Evolutionary conservation across 768 basidiomycete genomes (phyloP), one percentile per base, ranked within the genome.

Genomic region (Agaricus subrufescens): DNA sequence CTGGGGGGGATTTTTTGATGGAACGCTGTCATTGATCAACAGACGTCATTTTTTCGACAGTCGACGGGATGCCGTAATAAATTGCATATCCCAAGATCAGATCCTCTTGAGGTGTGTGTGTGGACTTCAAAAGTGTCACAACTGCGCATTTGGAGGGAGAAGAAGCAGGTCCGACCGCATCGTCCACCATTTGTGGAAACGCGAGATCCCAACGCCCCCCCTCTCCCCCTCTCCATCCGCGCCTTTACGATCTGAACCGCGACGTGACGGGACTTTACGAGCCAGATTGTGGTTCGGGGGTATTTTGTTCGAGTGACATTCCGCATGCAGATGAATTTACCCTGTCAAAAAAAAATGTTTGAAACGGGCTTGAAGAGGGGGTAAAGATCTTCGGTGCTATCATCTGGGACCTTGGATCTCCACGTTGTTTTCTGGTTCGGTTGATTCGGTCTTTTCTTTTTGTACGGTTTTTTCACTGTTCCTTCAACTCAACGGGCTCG

Each of bases 1-100:
- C 45, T 47, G 46, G n/a, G 30, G 30, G 19, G 19, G 19, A 19
- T 19, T 50, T 50, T 38, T 29, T 49, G 54, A 54, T 47, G 46
- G 46, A 19, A 34, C 12, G 15, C 42, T 29, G 48, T 55, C 26
- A 34, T 11, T 34, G 34, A 34, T 34, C 34, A 34, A 34, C 34
- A 34, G 34, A 34, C 34, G 34, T 34, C 34, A 34, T 34, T 34
- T 8, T 19, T 7, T 34, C 34, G 48, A 44, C 46, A 49, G 47
- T 30, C 19, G 54, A 49, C 54, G 40, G 29, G 48, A 27, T 56
- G 54, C 30, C 54, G 54, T 56, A 56, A 56, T 56, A 56, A 50
- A 47, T 49, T 56, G 26, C 27, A 27, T 23, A 29, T 30, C 40
- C 26, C 27, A 30, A 54, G 26, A 54, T 54, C 53, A 54, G 53